Conservation (phyloP, 1,284 basidiomycete genomes). For the Anthracocystis panici-leucophaei region DNA sequence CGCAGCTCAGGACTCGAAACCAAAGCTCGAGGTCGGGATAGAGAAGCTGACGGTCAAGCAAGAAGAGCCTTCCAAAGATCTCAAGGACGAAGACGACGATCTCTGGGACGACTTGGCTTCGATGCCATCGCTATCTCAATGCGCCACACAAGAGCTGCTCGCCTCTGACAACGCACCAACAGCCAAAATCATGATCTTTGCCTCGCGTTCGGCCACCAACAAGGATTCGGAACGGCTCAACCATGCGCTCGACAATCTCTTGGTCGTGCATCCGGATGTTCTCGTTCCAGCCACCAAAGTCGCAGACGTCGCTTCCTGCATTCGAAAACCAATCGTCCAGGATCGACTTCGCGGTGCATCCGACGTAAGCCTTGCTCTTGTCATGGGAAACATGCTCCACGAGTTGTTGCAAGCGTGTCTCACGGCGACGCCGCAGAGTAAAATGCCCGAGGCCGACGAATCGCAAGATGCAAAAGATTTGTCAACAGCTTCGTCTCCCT, state of each 20-base stretch:
- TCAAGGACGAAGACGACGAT: conserved; percentile 37
- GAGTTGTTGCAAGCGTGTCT: conserved; percentile 65
- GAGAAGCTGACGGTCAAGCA: conserved; percentile 1
- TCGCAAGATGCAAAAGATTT: neutral
- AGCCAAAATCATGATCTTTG: conserved; percentile 36
- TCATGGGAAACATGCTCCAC: conserved; percentile 67
- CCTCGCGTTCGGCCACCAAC: conserved; percentile 14
- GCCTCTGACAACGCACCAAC: conserved; percentile 15
- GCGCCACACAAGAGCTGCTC: conserved; percentile 33
- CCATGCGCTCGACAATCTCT: conserved; percentile 52
- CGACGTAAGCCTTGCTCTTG: conserved; percentile 50
- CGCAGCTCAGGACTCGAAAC: neutral
- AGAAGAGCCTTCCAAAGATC: neutral
- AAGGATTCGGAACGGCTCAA: conserved; percentile 2
- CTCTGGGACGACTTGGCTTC: conserved; percentile 53
- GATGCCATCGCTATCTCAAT: conserved; percentile 40
- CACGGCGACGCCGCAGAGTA: conserved; percentile 15
- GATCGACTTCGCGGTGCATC: conserved; percentile 52
- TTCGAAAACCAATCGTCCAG: conserved; percentile 63
- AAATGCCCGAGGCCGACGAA: neutral
- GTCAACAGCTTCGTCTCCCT: conserved; percentile 8
- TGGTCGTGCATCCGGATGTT: conserved; percentile 65
- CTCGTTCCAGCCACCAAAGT: conserved; percentile 63
- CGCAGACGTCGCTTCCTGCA: conserved; percentile 60
- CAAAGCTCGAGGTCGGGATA: conserved; percentile 18